These are phyloP conservation scores for Miscanthus sacchariflorus DNA, from an alignment of 202 grass and related monocot species.

Conservation along the genomic window DNA sequence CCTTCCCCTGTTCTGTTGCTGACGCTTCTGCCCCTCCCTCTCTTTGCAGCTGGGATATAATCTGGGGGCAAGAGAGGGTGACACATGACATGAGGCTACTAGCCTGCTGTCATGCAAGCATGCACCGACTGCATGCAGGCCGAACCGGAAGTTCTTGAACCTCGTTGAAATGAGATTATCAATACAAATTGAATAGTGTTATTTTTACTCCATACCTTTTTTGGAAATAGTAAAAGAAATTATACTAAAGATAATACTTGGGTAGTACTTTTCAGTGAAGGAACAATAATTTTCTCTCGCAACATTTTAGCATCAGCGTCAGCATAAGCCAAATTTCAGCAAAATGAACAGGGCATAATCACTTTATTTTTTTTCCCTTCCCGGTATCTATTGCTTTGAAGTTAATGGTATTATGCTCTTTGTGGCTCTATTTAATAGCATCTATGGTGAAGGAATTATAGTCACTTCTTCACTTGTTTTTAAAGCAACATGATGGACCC, in stretches of 20 bases:
- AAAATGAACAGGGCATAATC: background rate
- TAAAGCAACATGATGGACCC: background rate
- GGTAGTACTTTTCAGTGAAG: too few species aligned
- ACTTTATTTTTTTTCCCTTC: background rate
- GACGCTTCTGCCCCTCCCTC: constrained; percentile 9
- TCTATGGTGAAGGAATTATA: background rate
- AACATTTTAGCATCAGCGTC: too few species aligned
- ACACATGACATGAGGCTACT: background rate
- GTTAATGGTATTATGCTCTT: too few species aligned
- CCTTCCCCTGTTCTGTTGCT: background rate
- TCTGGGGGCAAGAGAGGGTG: too few species aligned
- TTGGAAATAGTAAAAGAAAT: too few species aligned
- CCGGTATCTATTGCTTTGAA: background rate
- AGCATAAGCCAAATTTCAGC: too few species aligned
- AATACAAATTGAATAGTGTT: too few species aligned
- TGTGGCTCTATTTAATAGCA: too few species aligned
- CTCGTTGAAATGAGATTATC: too few species aligned
- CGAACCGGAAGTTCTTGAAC: background rate
- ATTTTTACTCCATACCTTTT: too few species aligned
- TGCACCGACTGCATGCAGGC: background rate
- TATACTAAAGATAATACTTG: too few species aligned
- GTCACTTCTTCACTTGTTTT: background rate
- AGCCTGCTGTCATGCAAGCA: constrained; percentile 2
- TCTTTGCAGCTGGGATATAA: rapidly evolving
- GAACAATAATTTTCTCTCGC: too few species aligned